phyloP scores from a whole-genome alignment of 306 rosid genomes.

The Sicyos edulis region DNA sequence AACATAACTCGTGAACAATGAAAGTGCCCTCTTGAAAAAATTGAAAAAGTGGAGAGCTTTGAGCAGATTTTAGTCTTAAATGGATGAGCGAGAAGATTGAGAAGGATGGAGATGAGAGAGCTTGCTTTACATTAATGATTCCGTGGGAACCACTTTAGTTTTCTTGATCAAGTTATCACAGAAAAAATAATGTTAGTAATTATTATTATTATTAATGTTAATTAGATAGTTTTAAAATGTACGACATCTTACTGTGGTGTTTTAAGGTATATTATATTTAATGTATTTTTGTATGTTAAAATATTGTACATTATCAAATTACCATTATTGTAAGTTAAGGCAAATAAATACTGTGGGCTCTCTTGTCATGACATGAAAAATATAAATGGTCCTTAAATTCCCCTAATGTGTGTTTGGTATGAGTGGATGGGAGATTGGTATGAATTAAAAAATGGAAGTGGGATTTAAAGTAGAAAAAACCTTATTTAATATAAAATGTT shows the following conservation, averaged over 20 bases:
- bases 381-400: too few species aligned
- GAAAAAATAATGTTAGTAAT: not conserved
- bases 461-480: too few species aligned
- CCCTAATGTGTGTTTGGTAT: too few species aligned
- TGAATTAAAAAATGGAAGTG: too few species aligned
- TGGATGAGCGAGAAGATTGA: conserved; percentile 4
- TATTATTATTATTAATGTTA: not conserved
- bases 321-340: not conserved
- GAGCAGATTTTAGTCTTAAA: conserved; percentile 15
- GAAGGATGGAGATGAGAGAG: not conserved
- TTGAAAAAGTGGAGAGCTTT: conserved; percentile 15
- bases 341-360: not conserved
- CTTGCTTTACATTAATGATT: conserved; percentile 20
- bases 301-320: not conserved
- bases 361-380: not conserved
- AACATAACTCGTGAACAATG: conserved; percentile 15
- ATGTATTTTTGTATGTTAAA: not conserved
- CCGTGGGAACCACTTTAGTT: conserved; percentile 13
- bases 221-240: not conserved
- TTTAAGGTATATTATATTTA: not conserved
- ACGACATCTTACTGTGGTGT: not conserved
- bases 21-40: conserved; percentile 2
- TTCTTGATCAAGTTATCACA: conserved; percentile 3
- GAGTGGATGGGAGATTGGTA: too few species aligned
- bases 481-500: too few species aligned